Evolutionary conservation across 805 yeast genomes (phyloP).

Genomic region (Cyberlindnera subsufficiens): DNA sequence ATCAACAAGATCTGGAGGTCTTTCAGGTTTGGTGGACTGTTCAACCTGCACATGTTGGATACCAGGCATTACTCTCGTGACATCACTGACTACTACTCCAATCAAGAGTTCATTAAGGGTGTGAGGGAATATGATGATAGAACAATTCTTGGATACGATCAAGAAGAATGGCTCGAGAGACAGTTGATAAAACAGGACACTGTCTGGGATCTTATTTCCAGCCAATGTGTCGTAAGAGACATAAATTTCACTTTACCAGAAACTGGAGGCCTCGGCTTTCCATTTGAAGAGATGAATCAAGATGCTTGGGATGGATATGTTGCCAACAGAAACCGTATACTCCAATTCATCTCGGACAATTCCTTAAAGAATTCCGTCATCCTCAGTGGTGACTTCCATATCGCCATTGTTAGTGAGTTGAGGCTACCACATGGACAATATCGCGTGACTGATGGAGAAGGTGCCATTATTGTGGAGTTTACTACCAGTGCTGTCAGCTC

Average conservation of each 20-base stretch:
- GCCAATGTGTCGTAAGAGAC: slow-evolving; percentile 11
- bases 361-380: slow-evolving; percentile 14
- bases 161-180: slow-evolving; percentile 22
- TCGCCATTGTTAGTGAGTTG: slow-evolving; percentile 21
- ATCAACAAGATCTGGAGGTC: slow-evolving; percentile 19
- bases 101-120: slow-evolving; percentile 13
- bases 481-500: slow-evolving; percentile 22
- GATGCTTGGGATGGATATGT: slow-evolving; percentile 24
- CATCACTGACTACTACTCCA: slow-evolving; percentile 19
- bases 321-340: slow-evolving; percentile 19
- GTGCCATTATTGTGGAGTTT: slow-evolving; percentile 21
- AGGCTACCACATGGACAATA: slow-evolving; percentile 9
- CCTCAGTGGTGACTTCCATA: slow-evolving; percentile 23
- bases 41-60: slow-evolving; percentile 19
- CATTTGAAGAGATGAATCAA: slow-evolving; percentile 17
- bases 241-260: slow-evolving; percentile 8
- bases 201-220: slow-evolving; percentile 16
- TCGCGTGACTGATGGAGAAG: slow-evolving; percentile 17
- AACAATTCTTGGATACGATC: slow-evolving; percentile 23
- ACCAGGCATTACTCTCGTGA: slow-evolving; percentile 23
- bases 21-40: slow-evolving; percentile 17
- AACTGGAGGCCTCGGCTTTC: slow-evolving; percentile 15
- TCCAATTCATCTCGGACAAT: slow-evolving; percentile 12
- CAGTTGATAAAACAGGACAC: slow-evolving; percentile 11
- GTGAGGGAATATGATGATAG: slow-evolving; percentile 18